phyloP scores from a whole-genome alignment of 2,329 filamentous ascomycete species.

The Colletotrichum ledebouriae region DNA sequence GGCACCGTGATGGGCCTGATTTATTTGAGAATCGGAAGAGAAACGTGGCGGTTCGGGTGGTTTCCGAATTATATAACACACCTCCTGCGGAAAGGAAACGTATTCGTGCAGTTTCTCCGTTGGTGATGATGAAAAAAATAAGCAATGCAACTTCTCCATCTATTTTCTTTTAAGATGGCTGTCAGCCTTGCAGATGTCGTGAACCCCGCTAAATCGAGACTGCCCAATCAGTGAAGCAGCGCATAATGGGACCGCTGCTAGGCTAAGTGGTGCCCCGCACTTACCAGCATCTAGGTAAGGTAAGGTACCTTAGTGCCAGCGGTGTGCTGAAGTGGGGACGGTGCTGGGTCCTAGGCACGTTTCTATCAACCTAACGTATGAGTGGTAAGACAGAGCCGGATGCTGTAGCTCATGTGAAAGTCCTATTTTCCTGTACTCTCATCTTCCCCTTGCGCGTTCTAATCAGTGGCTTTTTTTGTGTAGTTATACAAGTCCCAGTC shows the following conservation, averaged over 20 bases:
- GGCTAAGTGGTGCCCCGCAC: conserved; percentile 38
- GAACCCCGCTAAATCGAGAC: conserved; percentile 28
- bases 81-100: neutral
- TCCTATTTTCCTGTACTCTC: neutral
- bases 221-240: conserved; percentile 36
- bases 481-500: conserved; percentile 28
- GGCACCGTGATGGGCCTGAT: conserved; percentile 11
- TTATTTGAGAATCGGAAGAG: neutral
- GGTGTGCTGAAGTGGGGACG: conserved; percentile 14
- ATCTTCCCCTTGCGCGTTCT: conserved; percentile 12
- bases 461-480: conserved; percentile 12
- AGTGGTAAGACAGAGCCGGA: neutral
- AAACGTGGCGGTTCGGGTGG: no score
- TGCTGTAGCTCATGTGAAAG: conserved; percentile 4
- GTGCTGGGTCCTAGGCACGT: neutral
- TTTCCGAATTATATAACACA: no score
- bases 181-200: conserved; percentile 43
- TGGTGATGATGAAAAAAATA: conserved; percentile 4
- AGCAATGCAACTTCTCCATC: conserved; percentile 7
- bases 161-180: conserved; percentile 40
- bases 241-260: conserved; percentile 27
- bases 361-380: neutral
- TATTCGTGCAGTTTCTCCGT: conserved; percentile 6
- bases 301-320: conserved; percentile 2
- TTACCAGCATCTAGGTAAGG: neutral